These are phyloP conservation scores for Adansonia digitata DNA, from an alignment of 345 rosid species.

Conservation along the genomic window DNA sequence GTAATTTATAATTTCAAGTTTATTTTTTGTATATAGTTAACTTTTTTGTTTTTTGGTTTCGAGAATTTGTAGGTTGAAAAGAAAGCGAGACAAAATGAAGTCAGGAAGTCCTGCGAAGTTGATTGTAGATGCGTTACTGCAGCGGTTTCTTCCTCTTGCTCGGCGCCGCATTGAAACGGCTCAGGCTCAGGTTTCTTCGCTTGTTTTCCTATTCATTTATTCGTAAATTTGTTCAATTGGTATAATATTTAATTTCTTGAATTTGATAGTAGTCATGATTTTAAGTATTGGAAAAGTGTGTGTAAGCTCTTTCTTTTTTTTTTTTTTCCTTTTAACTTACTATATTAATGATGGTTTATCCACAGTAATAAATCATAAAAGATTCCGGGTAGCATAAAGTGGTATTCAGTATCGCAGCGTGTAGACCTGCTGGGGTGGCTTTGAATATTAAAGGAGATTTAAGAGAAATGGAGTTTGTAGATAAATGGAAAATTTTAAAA, in stretches of 20 bases:
- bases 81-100: constrained; percentile 45
- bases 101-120: constrained; percentile 87
- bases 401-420: neutral
- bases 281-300: too few species aligned
- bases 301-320: too few species aligned
- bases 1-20: neutral
- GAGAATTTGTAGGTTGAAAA: neutral
- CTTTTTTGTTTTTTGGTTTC: neutral
- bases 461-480: neutral
- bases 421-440: neutral
- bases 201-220: constrained; percentile 10
- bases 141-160: constrained; percentile 94
- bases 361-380: too few species aligned
- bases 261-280: too few species aligned
- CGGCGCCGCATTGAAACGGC: constrained; percentile 96
- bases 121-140: constrained; percentile 90
- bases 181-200: constrained; percentile 71
- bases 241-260: too few species aligned
- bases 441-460: neutral
- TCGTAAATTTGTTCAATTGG: too few species aligned
- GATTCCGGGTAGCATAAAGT: too few species aligned
- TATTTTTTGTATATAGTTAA: too few species aligned
- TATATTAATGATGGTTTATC: too few species aligned
- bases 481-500: neutral
- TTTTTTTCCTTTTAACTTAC: too few species aligned